phyloP scores from a whole-genome alignment of 371 early-diverging fungal genomes.

The Haplosporangium sp. region DNA sequence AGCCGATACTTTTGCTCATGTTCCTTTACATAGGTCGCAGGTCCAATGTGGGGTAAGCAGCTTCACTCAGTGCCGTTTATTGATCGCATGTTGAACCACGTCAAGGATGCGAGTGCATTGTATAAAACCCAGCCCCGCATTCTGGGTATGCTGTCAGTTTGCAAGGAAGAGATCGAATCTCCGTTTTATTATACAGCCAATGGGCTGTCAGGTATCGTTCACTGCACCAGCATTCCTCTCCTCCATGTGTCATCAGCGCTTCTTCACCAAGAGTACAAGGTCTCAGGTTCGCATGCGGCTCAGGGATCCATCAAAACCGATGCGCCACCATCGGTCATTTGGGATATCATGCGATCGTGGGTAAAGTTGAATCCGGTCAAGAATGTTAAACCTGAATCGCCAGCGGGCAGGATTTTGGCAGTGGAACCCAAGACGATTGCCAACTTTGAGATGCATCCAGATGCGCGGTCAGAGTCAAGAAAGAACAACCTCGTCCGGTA shows the following conservation, averaged over 20 bases:
- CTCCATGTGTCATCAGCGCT: constrained; percentile 77
- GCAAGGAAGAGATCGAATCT: constrained; percentile 70
- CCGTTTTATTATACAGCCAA: constrained; percentile 89
- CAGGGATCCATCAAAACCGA: constrained; percentile 94
- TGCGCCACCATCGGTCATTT: constrained; percentile 91
- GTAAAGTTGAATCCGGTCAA: constrained; percentile 76
- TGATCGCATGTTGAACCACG: constrained; percentile 74
- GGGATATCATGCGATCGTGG: constrained; percentile 92
- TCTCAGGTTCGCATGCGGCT: constrained; percentile 92
- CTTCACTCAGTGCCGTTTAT: constrained; percentile 89
- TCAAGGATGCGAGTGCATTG: constrained; percentile 62
- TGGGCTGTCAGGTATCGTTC: constrained; percentile 70
- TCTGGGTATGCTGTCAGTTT: constrained; percentile 92
- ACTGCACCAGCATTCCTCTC: constrained; percentile 69
- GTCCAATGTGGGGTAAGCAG: constrained; percentile 93
- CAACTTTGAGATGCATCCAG: constrained; percentile 65
- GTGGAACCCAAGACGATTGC: constrained; percentile 63
- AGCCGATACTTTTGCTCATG: neutral
- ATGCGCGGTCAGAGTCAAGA: constrained; percentile 80
- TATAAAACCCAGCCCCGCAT: constrained; percentile 90
- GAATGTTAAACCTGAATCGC: constrained; percentile 75
- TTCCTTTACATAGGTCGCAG: constrained; percentile 78
- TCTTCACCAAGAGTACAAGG: constrained; percentile 91
- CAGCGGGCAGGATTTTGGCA: constrained; percentile 74
- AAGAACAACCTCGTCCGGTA: constrained; percentile 88